phyloP scores from a whole-genome alignment of 2,329 filamentous ascomycete genomes.

The Colletotrichum limetticola region DNA sequence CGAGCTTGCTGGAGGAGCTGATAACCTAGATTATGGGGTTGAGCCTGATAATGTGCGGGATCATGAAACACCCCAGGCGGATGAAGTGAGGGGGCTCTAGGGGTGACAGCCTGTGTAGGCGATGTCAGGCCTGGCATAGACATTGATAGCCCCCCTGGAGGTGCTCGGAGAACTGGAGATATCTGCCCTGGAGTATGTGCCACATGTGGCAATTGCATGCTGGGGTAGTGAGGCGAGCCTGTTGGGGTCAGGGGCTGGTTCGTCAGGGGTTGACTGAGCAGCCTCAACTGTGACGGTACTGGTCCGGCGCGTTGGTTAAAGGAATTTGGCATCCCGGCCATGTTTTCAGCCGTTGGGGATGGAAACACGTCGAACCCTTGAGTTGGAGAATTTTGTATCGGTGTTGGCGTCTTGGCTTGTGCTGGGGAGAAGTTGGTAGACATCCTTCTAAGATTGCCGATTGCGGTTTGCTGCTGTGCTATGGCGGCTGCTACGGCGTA shows the following conservation, averaged over 20 bases:
- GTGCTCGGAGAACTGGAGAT: constrained; percentile 24
- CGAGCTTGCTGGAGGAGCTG: background rate
- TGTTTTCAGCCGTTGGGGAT: constrained; percentile 4
- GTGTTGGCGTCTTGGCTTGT: background rate
- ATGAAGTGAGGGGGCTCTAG: background rate
- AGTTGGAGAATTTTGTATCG: background rate
- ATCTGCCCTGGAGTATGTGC: background rate
- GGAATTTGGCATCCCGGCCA: background rate
- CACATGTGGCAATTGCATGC: constrained; percentile 10
- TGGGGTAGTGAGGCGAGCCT: constrained; percentile 19
- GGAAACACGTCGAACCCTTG: constrained; percentile 14
- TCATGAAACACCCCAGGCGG: background rate
- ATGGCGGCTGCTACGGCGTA: background rate
- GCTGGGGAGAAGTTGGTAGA: constrained; percentile 1
- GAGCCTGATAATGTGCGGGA: background rate
- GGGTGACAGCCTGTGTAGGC: background rate
- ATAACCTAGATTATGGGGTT: background rate
- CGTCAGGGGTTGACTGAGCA: background rate
- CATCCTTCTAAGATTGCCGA: background rate
- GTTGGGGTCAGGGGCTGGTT: constrained; percentile 22
- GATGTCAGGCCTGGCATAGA: constrained; percentile 17
- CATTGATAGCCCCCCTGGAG: constrained; percentile 16
- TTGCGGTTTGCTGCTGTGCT: background rate
- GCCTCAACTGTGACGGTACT: background rate
- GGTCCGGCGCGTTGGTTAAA: background rate